Evolutionary conservation across 179 eudicot genomes (phyloP).

Genomic region (Silene vulgaris): DNA sequence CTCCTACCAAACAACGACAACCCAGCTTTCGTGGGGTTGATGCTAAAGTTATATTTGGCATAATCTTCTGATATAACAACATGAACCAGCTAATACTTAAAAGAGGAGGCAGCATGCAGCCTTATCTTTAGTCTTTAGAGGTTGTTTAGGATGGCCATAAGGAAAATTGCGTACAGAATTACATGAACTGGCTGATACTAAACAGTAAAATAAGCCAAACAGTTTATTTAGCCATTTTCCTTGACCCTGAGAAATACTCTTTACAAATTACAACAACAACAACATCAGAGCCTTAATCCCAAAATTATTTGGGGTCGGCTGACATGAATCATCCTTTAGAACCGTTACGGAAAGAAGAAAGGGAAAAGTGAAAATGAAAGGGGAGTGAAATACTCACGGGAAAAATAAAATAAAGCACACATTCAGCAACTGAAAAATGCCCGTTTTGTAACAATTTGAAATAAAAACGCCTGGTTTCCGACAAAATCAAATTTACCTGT

Average conservation of each 20-base stretch:
- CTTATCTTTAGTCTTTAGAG: too few relatives aligned
- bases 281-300: too few relatives aligned
- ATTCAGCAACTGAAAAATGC: not conserved
- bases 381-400: too few relatives aligned
- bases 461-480: not conserved
- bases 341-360: too few relatives aligned
- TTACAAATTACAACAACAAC: too few relatives aligned
- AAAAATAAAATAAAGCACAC: too few relatives aligned
- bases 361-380: too few relatives aligned
- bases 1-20: not conserved
- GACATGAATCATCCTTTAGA: too few relatives aligned
- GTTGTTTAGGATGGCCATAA: not conserved
- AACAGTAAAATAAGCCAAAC: not conserved
- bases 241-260: not conserved
- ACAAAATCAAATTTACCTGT: conserved; percentile 42
- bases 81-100: too few relatives aligned
- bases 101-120: too few relatives aligned
- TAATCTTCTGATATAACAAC: too few relatives aligned
- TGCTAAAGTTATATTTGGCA: not conserved
- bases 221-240: not conserved
- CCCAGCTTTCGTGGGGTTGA: not conserved
- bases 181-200: not conserved
- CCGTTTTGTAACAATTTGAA: not conserved
- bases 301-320: too few relatives aligned
- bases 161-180: not conserved